Percentiles rank a stretch among this genome's conserved stretches.
Conservation (phyloP, 345 rosid genomes). For the Boechera divaricarpa region DNA sequence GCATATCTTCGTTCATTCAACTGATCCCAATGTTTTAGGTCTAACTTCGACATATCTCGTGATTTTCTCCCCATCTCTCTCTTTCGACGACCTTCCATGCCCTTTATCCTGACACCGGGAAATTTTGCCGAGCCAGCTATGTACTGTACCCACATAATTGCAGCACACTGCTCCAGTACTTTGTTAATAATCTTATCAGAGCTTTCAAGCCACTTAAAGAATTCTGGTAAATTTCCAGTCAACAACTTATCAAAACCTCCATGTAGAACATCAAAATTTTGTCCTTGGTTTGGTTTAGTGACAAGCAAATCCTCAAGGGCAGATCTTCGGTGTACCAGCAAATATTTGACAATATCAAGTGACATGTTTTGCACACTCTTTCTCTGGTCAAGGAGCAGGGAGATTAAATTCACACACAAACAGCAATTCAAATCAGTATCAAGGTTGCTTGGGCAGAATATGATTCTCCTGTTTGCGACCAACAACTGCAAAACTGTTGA, state of each 20-base stretch:
- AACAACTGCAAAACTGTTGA: conserved; percentile 84
- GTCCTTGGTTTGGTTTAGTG: conserved; percentile 90
- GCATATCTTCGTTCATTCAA: conserved; percentile 95
- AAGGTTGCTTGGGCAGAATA: conserved; percentile 94
- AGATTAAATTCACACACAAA: conserved; percentile 82
- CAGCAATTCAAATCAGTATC: conserved; percentile 96
- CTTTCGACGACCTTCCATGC: conserved; percentile 90
- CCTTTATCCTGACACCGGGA: conserved; percentile 95
- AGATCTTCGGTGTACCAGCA: conserved; percentile 89
- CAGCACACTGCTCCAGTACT: conserved; percentile 96
- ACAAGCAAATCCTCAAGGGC: conserved; percentile 90
- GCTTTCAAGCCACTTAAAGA: conserved; percentile 87
- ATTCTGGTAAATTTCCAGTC: conserved; percentile 74
- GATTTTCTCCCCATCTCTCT: conserved; percentile 93
- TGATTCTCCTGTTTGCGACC: conserved; percentile 86
- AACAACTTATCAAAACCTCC: conserved; percentile 95
- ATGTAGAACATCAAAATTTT: conserved; percentile 76
- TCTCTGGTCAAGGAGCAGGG: conserved; percentile 85
- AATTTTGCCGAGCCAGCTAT: conserved; percentile 94
- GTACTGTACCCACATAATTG: conserved; percentile 94
- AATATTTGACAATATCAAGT: conserved; percentile 78
- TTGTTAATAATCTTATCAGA: conserved; percentile 78
- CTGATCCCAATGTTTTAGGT: conserved; percentile 93
- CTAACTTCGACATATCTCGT: conserved; percentile 79
- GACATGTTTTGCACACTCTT: conserved; percentile 82